Percentiles rank a stretch among this genome's conserved stretches.
Evolutionary conservation across 768 basidiomycete species (phyloP).

Genomic region (Lactifluus subvellereus): DNA sequence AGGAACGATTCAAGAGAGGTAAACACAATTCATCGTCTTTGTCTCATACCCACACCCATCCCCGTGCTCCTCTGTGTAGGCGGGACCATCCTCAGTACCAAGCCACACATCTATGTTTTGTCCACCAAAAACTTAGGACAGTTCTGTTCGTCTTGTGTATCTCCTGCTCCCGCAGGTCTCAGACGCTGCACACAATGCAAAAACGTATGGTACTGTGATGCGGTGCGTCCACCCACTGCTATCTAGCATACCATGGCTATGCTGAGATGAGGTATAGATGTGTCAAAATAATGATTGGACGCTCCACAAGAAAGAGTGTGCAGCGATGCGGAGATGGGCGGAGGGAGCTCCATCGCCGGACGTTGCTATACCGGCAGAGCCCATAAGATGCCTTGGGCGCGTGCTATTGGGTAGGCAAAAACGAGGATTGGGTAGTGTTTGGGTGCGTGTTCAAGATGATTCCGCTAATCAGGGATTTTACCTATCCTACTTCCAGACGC

Average conservation of each 20-base stretch:
- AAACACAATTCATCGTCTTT: background rate
- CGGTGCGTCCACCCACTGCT: slow-evolving; percentile 39
- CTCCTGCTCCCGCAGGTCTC: slow-evolving; percentile 37
- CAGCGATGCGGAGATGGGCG: slow-evolving; percentile 55
- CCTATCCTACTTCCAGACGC: slow-evolving; percentile 38
- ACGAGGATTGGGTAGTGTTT: slow-evolving; percentile 45
- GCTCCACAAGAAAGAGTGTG: slow-evolving; percentile 74
- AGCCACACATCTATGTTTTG: slow-evolving; percentile 59
- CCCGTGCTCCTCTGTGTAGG: slow-evolving; percentile 38
- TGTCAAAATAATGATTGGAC: slow-evolving; percentile 75
- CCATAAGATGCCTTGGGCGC: slow-evolving; percentile 71
- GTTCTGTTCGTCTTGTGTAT: slow-evolving; percentile 68
- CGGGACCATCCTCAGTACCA: slow-evolving; percentile 46
- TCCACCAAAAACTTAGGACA: slow-evolving; percentile 54
- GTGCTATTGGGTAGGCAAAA: slow-evolving; percentile 62
- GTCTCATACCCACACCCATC: background rate
- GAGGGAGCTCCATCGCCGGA: slow-evolving; percentile 43
- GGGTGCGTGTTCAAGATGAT: slow-evolving; percentile 41
- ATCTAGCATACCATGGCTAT: background rate
- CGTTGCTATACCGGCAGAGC: slow-evolving; percentile 61
- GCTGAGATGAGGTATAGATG: slow-evolving; percentile 33
- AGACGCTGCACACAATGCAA: slow-evolving; percentile 74
- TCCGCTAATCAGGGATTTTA: background rate
- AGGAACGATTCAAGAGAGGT: slow-evolving; percentile 20
- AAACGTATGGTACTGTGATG: slow-evolving; percentile 66